phyloP scores from a whole-genome alignment of 768 basidiomycete species.

The Austroboletus eburneus region DNA sequence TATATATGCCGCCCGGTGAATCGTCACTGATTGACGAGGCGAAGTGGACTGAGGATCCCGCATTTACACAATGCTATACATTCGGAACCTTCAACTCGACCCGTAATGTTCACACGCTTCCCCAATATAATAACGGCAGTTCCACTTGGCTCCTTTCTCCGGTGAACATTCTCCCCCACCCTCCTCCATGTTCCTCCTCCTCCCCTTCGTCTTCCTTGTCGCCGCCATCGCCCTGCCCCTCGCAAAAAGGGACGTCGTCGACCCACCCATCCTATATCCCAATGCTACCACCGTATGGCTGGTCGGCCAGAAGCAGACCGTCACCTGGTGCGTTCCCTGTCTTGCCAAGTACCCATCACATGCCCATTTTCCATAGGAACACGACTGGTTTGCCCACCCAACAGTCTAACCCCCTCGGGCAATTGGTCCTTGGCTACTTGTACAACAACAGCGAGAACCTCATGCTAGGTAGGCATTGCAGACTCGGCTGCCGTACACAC shows the following conservation, averaged over 20 bases:
- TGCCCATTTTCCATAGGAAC: constrained; percentile 29
- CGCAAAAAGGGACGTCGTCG: constrained; percentile 40
- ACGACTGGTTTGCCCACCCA: constrained; percentile 25
- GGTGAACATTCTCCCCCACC: constrained; percentile 13
- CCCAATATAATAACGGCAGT: constrained; percentile 13
- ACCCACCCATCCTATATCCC: constrained; percentile 46
- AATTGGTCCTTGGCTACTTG: constrained; percentile 25
- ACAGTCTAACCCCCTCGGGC: constrained; percentile 28
- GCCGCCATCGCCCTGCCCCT: constrained; percentile 32
- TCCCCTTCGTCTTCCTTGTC: constrained; percentile 17
- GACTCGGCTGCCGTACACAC: background rate
- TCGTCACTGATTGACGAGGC: too few relatives aligned
- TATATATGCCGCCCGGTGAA: too few relatives aligned
- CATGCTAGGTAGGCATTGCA: constrained; percentile 23
- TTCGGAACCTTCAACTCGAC: background rate
- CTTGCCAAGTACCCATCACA: background rate
- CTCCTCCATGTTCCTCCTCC: constrained; percentile 24
- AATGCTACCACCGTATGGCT: constrained; percentile 40
- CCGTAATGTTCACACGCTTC: constrained; percentile 20
- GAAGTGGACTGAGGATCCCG: constrained; percentile 2
- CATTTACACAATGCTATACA: constrained; percentile 1
- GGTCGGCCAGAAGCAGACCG: constrained; percentile 40
- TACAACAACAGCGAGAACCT: constrained; percentile 30
- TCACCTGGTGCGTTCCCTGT: constrained; percentile 43
- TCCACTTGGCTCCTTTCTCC: background rate